Evolutionary conservation across 345 rosid genomes (phyloP), one percentile per base, ranked within the genome.

Genomic region (Citrus medica): DNA sequence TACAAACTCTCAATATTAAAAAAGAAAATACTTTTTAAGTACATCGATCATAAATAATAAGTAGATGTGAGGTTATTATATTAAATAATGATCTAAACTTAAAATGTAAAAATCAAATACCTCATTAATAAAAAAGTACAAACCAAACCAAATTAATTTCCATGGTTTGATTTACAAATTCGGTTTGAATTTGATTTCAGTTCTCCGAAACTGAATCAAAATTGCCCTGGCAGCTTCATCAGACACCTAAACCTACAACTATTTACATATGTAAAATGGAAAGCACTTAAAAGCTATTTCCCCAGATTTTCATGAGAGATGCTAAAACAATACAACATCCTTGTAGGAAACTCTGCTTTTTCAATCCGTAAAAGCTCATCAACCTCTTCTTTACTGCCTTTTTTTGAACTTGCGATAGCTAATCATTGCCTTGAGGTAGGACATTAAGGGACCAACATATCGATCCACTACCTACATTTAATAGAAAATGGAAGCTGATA

Each of bases 261-360:
- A 88, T 0, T 38, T 38, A 38, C 42, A 38, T 6, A 38, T 0
- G 42, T 38, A 38, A 38, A 38, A 8, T 38, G 42, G 42, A 8
- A 38, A 37, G 9, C 40, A 35, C 38, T 3, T 35, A 3, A 35
- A 35, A 37, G 2, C 95, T 87, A 94, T 30, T 98, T 94, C 67
- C 98, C 98, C 12, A 98, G 98, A 87, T 96, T 94, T 68, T 94
- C 98, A 62, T 96, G 94, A 40, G 93, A 90, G 72, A 94, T 92
- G 69, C 98, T 98, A 78, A 97, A 94, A 78, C 92, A 83, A 78
- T 94, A 97, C 69, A 93, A 95, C 78, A 97, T 97, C 83, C 98
- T 88, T 77, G 86, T 53, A 38, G 99, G 99, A 84, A 86, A 75
- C 81, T 93, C 94, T 1, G 88, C 80, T 80, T 88, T 97, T 86